Percentiles rank a stretch among this genome's conserved stretches.
phyloP scores from a whole-genome alignment of 768 basidiomycete species.

The Strobilomyces echinocephalus region DNA sequence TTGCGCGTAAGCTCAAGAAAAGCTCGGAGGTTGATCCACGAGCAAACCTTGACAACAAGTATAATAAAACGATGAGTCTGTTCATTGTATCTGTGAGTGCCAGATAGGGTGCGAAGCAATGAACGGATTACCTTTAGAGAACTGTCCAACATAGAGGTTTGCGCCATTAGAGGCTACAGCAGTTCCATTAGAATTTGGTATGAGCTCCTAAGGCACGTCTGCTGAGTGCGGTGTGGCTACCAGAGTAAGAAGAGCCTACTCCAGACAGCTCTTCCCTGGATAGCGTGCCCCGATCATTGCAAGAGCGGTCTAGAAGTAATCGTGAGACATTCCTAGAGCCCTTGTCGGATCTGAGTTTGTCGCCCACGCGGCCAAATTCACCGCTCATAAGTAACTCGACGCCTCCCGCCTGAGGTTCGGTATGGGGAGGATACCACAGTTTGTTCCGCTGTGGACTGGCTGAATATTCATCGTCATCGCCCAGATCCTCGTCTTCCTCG shows the following conservation, averaged over 20 bases:
- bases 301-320: slow-evolving; percentile 41
- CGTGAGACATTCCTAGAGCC: slow-evolving; percentile 47
- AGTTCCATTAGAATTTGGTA: slow-evolving; percentile 79
- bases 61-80: slow-evolving; percentile 90
- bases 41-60: slow-evolving; percentile 76
- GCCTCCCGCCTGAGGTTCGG: slow-evolving; percentile 60
- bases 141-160: slow-evolving; percentile 85
- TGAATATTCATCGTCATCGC: slow-evolving; percentile 30
- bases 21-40: not conserved
- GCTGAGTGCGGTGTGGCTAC: not conserved
- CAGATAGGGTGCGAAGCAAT: not conserved
- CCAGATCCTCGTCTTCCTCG: slow-evolving; percentile 38
- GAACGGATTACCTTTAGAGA: slow-evolving; percentile 53
- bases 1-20: slow-evolving; percentile 1
- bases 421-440: slow-evolving; percentile 38
- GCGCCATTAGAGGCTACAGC: slow-evolving; percentile 67
- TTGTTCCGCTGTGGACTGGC: slow-evolving; percentile 24
- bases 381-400: slow-evolving; percentile 65
- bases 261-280: slow-evolving; percentile 51
- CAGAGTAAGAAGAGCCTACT: slow-evolving; percentile 37
- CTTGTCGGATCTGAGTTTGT: slow-evolving; percentile 42
- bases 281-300: slow-evolving; percentile 28
- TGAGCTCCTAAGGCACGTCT: slow-evolving; percentile 50
- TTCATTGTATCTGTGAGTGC: slow-evolving; percentile 3
- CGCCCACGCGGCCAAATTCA: slow-evolving; percentile 68